Percentiles rank a stretch among this genome's conserved stretches.
Evolutionary conservation across 1,284 basidiomycete genomes (phyloP).

Genomic region (Tausonia pullulans): DNA sequence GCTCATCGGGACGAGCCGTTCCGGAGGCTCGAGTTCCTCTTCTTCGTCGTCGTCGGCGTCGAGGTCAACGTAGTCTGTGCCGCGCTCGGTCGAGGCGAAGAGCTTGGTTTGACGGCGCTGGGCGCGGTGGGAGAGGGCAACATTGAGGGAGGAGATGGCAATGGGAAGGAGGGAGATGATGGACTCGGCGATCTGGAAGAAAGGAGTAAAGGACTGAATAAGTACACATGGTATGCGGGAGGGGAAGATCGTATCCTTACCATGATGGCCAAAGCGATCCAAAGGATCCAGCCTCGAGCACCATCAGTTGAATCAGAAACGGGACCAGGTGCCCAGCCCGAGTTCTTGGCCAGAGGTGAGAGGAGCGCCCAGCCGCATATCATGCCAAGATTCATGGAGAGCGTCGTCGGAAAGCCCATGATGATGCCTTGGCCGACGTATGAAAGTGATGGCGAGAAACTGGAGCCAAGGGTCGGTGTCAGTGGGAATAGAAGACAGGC

Average conservation of each 20-base stretch:
- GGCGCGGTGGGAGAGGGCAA: conserved; percentile 30
- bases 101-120: conserved; percentile 7
- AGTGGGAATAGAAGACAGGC: neutral
- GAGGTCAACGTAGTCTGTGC: conserved; percentile 25
- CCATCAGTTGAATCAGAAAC: conserved; percentile 74
- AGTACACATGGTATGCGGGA: neutral
- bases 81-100: conserved; percentile 9
- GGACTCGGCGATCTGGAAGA: conserved; percentile 52
- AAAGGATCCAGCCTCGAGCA: conserved; percentile 84
- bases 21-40: conserved; percentile 62
- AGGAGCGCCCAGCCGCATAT: conserved; percentile 88
- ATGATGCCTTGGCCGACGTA: conserved; percentile 57
- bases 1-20: conserved; percentile 63
- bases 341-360: conserved; percentile 67
- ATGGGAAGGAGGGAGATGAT: conserved; percentile 73
- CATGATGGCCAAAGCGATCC: conserved; percentile 93
- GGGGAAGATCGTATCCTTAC: conserved; percentile 28
- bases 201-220: neutral
- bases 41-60: conserved; percentile 31
- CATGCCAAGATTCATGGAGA: conserved; percentile 92
- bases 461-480: neutral
- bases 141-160: conserved; percentile 43
- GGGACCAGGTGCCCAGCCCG: conserved; percentile 82
- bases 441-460: conserved; percentile 6
- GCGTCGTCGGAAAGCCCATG: conserved; percentile 89